Conservation (phyloP, 164 flowering plant species). For the Houttuynia cordata region DNA sequence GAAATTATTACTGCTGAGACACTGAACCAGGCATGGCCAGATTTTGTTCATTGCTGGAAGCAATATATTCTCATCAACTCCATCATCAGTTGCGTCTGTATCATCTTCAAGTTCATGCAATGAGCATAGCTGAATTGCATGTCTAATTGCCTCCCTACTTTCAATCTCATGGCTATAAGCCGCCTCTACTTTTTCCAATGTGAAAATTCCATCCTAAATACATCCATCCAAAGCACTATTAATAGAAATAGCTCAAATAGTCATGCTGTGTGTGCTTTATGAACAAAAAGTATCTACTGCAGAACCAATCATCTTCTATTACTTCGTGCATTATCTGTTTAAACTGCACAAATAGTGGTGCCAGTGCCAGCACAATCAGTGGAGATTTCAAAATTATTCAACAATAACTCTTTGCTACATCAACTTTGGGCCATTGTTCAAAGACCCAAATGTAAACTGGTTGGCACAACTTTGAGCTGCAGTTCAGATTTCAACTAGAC, state of each 20-base stretch:
- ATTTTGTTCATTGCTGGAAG: slow-evolving; percentile 93
- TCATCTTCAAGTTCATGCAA: slow-evolving; percentile 53
- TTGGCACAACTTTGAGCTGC: no score
- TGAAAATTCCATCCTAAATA: slow-evolving; percentile 45
- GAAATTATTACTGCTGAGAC: slow-evolving; percentile 44
- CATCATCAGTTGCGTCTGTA: slow-evolving; percentile 52
- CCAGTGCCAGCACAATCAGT: no score
- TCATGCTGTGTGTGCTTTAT: no score
- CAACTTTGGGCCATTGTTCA: no score
- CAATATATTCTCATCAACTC: slow-evolving; percentile 68
- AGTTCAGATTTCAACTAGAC: no score
- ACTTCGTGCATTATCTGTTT: no score
- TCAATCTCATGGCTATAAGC: slow-evolving; percentile 51
- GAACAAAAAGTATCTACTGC: no score
- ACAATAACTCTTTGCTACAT: no score
- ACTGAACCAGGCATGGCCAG: slow-evolving; percentile 81
- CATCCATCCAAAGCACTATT: background rate
- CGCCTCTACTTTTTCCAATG: slow-evolving; percentile 84
- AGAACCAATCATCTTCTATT: no score
- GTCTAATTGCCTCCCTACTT: slow-evolving; percentile 41
- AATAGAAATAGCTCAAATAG: background rate
- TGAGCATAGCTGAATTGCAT: slow-evolving; percentile 29
- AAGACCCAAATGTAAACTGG: no score
- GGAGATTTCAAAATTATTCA: no score
- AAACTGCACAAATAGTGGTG: no score